Base-by-base conservation (phyloP, 805 yeast species). In the Starmera amethionina region DNA sequence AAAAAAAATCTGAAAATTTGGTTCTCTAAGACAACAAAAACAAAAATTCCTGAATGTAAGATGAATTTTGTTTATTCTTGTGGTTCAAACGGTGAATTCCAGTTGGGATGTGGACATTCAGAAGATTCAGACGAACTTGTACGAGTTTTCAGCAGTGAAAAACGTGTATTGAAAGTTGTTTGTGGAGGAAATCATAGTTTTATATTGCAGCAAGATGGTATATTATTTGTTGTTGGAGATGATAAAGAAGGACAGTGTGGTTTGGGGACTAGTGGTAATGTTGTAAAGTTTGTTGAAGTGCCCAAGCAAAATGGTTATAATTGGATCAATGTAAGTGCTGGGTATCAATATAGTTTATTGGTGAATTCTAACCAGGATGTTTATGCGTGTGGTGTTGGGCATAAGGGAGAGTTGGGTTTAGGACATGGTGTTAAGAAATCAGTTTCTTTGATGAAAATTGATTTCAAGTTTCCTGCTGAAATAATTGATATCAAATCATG, bases 131-230 rank as follows among this genome's bases (percentile, higher is more conserved):
- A 56, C 18, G 46, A 38, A 10, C 58, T 70, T 14, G 40, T 40
- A 15, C 19, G 28, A 2, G 52, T 50, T 19, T 42, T 32, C 37
- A 38, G 8, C 15, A 18, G 29, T 2, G 43, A 33, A 35, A 42
- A 13, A 8, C 42, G 39, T n/a, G 70, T 79, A 0, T 40, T 52
- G 37, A 64, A 66, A 47, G 64, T 88, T 11, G 71, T 68, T 1
- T 77, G 88, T 49, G 97, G 96, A 4, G 97, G 97, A 0, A 89
- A 89, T 50, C 97, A 90, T 55, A 80, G 95, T 0, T 49, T 85
- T 14, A 45, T 86, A 3, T 55, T 87, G 8, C 55, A 73, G 11
- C 63, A 59, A 1, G 59, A 68, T 36, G 90, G 90, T 1, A 55
- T 59, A 0, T 56, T 80, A 1, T 78, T 59, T 46, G 73, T 72